Evolutionary conservation across 2,329 filamentous ascomycete species (phyloP), one percentile per base, ranked within the genome.

Genomic region (Aspergillus ochraceus): DNA sequence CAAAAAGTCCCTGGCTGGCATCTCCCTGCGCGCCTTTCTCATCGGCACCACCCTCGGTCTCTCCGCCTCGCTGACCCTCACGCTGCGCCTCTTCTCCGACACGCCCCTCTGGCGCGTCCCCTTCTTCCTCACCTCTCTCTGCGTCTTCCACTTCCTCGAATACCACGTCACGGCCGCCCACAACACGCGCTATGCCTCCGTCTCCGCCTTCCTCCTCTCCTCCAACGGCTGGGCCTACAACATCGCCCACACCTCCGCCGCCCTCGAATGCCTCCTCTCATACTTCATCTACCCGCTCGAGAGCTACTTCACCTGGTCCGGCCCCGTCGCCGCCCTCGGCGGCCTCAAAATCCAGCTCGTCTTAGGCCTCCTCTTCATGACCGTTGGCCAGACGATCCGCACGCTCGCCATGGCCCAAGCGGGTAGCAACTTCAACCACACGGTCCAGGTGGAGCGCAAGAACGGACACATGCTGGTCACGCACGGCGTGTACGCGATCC

Each of bases 71-170:
- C 55, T 75, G 12, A 69, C 74, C 4, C 19, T 76, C 11, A 60
- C 71, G 56, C 59, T 74, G 10, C 63, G 70, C 51, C 60, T 70
- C 55, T 60, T 68, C 54, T 46, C 26, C 42, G 20, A 53, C 17
- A 49, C 60, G 46, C 74, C 78, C 4, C 71, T 85, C 57, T 90
- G 86, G 86, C 80, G 86, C 22, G 73, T 85, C 0, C 81, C 83
- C 9, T 81, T 84, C 68, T 81, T 82, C 71, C 65, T 82, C 60
- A 64, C 74, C 42, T 80, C 87, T 14, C 87, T 98, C 52, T 84
- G 88, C 26, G 68, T 89, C 30, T 98, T 98, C 79, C 95, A 99
- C 81, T 98, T 97, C 78, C 88, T 98, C 75, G 95, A 99, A 78
- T 99, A 93, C 81, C 96, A 88, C 83, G 91, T 88, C 32, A 97